phyloP scores from a whole-genome alignment of 352 stramenopile species.

The Phytopythium delawarense region DNA sequence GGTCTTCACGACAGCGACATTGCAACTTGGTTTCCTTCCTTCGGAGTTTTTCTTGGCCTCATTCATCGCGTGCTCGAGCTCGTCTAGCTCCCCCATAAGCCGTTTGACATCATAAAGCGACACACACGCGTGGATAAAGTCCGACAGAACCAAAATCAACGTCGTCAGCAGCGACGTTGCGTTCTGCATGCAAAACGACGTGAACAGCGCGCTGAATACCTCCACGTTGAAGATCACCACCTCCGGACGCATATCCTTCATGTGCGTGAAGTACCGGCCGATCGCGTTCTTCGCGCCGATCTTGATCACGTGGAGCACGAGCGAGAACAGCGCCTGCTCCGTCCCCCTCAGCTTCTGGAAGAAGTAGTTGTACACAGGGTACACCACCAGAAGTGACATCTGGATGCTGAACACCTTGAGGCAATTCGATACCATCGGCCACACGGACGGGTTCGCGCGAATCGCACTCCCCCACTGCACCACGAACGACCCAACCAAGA shows the following conservation, averaged over 20 bases:
- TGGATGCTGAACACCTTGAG: slow-evolving; percentile 10
- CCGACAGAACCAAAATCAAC: slow-evolving; percentile 16
- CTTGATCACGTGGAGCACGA: slow-evolving; percentile 28
- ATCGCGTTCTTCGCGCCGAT: slow-evolving; percentile 26
- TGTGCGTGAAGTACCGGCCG: slow-evolving; percentile 12
- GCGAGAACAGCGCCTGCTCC: slow-evolving; percentile 14
- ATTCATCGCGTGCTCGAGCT: too few relatives aligned
- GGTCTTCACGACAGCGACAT: too few relatives aligned
- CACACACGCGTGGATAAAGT: slow-evolving; percentile 12
- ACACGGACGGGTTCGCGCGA: slow-evolving; percentile 5
- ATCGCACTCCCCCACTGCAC: slow-evolving; percentile 7
- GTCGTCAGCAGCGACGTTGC: slow-evolving; percentile 23
- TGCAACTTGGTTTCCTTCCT: too few relatives aligned
- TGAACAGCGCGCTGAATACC: slow-evolving; percentile 41
- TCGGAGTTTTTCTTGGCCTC: too few relatives aligned
- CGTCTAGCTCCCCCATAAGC: slow-evolving; percentile 10
- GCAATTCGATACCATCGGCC: slow-evolving; percentile 4
- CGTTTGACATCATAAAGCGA: slow-evolving; percentile 11
- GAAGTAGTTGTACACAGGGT: slow-evolving; percentile 17
- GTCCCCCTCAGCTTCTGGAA: slow-evolving; percentile 12
- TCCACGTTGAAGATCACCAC: slow-evolving; percentile 40
- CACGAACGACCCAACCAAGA: slow-evolving; percentile 8
- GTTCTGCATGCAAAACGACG: slow-evolving; percentile 35
- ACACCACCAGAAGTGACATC: slow-evolving; percentile 13
- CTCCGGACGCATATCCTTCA: slow-evolving; percentile 25